Evolutionary conservation across 2,329 filamentous ascomycete genomes (phyloP), one percentile per base, ranked within the genome.

Genomic region (Aaosphaeria pasadenensis): DNA sequence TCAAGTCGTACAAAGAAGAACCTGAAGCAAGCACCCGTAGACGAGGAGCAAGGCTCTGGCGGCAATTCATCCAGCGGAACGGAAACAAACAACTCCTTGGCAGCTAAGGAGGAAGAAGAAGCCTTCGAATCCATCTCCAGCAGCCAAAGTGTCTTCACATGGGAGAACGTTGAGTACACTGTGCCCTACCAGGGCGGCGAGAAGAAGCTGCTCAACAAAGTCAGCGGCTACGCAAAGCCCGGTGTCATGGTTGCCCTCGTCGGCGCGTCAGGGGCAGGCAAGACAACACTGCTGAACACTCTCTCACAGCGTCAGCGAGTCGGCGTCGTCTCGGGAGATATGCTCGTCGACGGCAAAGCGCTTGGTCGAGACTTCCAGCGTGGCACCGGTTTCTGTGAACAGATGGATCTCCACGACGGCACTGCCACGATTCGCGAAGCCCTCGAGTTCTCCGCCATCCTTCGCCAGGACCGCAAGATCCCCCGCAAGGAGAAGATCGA

Each of bases 261-360:
- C 77, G 90, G 90, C 46, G 87, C 87, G 1, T 89, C 86, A 0
- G 86, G 86, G 1, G 89, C 90, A 6, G 90, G 89, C 9, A 95
- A 95, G 71, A 91, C 88, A 0, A 94, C 89, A 0, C 74, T 95
- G 0, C 76, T 95, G 13, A 91, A 94, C 67, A 89, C 87, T 0
- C 71, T 88, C 2, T 84, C 88, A 0, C 87, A 91, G 60, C 81
- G 89, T 3, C 85, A 90, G 64, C 84, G 75, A 11, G 77, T 75
- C 46, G 85, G 86, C 48, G 77, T 86, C 7, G 76, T 87, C 2
- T 70, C 72, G n/a, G 87, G 87, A 9, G 80, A 86, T 42, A 86
- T 89, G 78, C 75, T 87, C n/a, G 84, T 89, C 6, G 85, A 89
- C 57, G 86, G 86, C 1, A 78, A 77, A 39, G 70, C 77, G 1